Evolutionary conservation across 805 yeast genomes (phyloP), one percentile per base, ranked within the genome.

Genomic region (Brettanomyces nanus): DNA sequence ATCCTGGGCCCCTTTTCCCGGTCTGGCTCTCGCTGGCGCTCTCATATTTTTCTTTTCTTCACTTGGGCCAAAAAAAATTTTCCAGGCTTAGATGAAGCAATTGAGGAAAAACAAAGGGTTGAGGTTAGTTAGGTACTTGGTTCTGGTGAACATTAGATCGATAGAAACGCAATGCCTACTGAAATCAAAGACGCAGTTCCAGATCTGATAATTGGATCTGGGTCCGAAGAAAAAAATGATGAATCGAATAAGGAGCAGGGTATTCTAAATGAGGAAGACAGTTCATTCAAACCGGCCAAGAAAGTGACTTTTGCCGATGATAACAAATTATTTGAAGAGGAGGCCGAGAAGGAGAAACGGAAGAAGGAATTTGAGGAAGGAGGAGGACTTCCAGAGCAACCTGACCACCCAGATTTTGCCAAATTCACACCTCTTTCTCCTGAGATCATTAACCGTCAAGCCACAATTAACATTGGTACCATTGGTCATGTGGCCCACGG

Each of bases 401-500:
- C 96, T 41, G 81, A 73, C 28, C 69, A 85, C 64, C 95, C 95
- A 41, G 96, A 89, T 58, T 82, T 90, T 54, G 48, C 82, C 29
- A 58, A 66, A 48, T 66, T 92, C 65, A 85, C 90, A 34, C 97
- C 98, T 25, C 68, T 85, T 45, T 81, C 94, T 6, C 92, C 95
- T 38, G 98, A 89, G 57, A 94, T 92, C 59, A 92, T 92, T 66
- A 85, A 85, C 63, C 84, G 98, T 75, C 99, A 92, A 69, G 99
- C 99, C 45, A 92, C 99, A 35, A 86, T 92, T 60, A 92, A 92
- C 65, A 92, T 92, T 58, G 99, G 99, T 65, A 90, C 97, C 58
- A 90, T 90, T 59, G 98, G 98, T 49, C 98, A 90, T 63, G 97
- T 90, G 50, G 98, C 92, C 66, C 97, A 92, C 69, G 98, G 98